Conservation (phyloP, 2,329 filamentous ascomycete genomes). For the Penicillium sp. region DNA sequence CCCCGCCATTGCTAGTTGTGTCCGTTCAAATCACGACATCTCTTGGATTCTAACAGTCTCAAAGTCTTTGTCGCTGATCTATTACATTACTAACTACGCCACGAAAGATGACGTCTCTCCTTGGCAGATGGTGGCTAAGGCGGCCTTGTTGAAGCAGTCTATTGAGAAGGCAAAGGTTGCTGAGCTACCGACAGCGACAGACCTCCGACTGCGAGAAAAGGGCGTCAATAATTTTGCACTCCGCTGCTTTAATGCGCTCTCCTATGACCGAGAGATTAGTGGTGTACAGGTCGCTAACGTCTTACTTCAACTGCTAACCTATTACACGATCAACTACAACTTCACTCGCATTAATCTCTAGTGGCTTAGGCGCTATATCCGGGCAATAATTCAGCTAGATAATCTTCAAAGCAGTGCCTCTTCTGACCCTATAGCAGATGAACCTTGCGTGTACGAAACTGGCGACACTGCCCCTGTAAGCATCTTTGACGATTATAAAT, state of each 20-base stretch:
- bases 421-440: neutral
- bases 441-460: neutral
- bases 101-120: neutral
- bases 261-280: neutral
- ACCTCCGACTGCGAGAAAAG: neutral
- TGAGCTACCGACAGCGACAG: neutral
- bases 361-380: neutral
- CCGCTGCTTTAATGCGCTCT: neutral
- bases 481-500: neutral
- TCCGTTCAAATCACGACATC: neutral
- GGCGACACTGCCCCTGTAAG: neutral
- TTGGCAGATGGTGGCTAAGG: neutral
- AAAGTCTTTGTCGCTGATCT: neutral
- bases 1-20: neutral
- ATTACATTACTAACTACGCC: neutral
- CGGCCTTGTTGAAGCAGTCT: neutral
- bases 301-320: neutral
- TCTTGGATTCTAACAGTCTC: neutral
- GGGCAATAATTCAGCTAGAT: neutral
- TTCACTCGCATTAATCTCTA: neutral
- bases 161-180: neutral
- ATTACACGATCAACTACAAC: neutral
- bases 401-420: neutral
- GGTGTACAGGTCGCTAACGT: neutral
- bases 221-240: neutral